Conservation (phyloP, 2,329 filamentous ascomycete species). For the Colletotrichum falcatum region DNA sequence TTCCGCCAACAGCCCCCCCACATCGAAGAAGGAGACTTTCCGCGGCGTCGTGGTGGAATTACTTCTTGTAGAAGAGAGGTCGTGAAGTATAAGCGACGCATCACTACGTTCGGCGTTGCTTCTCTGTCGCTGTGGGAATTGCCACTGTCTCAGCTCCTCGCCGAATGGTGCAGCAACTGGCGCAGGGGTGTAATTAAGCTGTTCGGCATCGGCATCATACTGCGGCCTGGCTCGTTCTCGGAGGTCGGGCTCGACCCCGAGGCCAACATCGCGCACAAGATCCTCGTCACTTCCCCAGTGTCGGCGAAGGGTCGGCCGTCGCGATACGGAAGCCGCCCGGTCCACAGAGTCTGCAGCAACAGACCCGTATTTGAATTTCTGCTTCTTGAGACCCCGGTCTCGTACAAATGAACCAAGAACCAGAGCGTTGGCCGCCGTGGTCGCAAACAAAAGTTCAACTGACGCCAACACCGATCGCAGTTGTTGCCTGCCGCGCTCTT, state of each 20-base stretch:
- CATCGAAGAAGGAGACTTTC: constrained; percentile 85
- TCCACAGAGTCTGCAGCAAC: constrained; percentile 73
- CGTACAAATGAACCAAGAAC: constrained; percentile 93
- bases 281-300: constrained; percentile 94
- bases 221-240: constrained; percentile 51
- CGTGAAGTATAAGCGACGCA: constrained; percentile 55
- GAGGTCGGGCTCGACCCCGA: constrained; percentile 70
- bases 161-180: constrained; percentile 49
- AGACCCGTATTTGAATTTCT: constrained; percentile 78
- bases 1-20: constrained; percentile 78
- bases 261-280: constrained; percentile 82
- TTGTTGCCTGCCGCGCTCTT: constrained; percentile 79
- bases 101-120: constrained; percentile 58
- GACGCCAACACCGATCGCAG: constrained; percentile 91
- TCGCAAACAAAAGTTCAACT: constrained; percentile 89
- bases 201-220: constrained; percentile 38
- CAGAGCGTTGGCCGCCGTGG: constrained; percentile 86
- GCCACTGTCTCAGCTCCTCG: constrained; percentile 60
- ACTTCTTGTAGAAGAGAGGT: constrained; percentile 53
- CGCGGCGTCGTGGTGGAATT: constrained; percentile 61
- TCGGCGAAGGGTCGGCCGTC: constrained; percentile 66
- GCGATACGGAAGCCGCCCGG: constrained; percentile 53
- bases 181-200: constrained; percentile 51
- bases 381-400: constrained; percentile 90
- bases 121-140: constrained; percentile 57